Base-by-base conservation (phyloP, 1,284 basidiomycete genomes). In the Leccinum insolens region DNA sequence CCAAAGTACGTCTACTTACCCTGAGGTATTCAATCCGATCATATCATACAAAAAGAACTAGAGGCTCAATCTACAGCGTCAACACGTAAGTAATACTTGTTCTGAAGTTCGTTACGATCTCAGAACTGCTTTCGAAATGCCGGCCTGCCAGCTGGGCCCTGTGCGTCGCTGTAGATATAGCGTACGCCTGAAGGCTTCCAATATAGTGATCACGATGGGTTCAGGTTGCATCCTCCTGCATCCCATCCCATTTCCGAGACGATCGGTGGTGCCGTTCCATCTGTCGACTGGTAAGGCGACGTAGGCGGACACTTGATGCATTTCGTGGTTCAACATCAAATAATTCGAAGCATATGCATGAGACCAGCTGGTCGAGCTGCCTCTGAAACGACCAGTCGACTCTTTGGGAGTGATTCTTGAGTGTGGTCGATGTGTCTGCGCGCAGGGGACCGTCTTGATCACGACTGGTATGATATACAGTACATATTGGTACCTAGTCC, bases 361-460 rank as follows among this genome's bases (percentile, higher is more conserved):
- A 49, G 44, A 49, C n/a, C n/a, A n/a, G 5, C n/a, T 46, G n/a
- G n/a, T 49, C n/a, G 8, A n/a, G 9, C 17, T 49, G n/a, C 46
- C 17, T 20, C n/a, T 49, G n/a, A 49, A n/a, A 49, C 8, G 9
- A n/a, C 46, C 46, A 49, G n/a, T 49, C 46, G n/a, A 49, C 17
- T 49, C 46, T 49, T 11, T 49, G 39, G 39, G 39, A 39, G 39
- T 1, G 14, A 39, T 44, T 2, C 17, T n/a, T 49, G n/a, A 49
- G n/a, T 20, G 46, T 49, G 46, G 46, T 49, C 46, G n/a, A 89
- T 46, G 41, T 15, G 15, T 3, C 41, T 37, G 34, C 34, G 34
- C 34, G 34, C 34, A 37, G 11, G 34, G 4, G 34, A 37, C 34
- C 34, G 34, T 37, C 34, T 1, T 37, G 34, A 37, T 5, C 34